phyloP scores from a whole-genome alignment of 495 filamentous ascomycete species.

The Gamarada debralockiae region DNA sequence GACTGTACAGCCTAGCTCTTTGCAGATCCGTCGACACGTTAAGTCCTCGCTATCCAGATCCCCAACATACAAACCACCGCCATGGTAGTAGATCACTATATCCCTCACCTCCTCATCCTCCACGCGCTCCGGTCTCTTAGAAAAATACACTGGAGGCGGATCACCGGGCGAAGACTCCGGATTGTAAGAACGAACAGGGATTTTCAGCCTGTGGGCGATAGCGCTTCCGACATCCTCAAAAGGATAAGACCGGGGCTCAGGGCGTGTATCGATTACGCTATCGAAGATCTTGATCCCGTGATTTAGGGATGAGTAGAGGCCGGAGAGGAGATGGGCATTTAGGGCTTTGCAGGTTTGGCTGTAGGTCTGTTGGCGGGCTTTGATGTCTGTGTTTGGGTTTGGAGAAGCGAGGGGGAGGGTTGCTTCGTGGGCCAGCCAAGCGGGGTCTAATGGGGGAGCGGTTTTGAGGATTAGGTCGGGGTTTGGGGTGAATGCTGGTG shows the following conservation, averaged over 20 bases:
- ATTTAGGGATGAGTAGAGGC: constrained; percentile 8
- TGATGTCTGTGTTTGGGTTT: not conserved
- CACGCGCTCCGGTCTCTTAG: not conserved
- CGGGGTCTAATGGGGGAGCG: constrained; percentile 12
- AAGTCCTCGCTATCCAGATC: constrained; percentile 31
- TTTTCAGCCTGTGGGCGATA: not conserved
- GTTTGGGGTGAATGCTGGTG: constrained; percentile 1
- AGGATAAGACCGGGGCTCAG: too few species aligned
- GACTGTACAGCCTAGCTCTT: constrained; percentile 14
- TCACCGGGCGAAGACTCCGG: not conserved
- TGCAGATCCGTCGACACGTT: constrained; percentile 27
- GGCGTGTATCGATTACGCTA: not conserved
- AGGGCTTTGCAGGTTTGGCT: constrained; percentile 14
- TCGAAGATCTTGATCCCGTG: constrained; percentile 6
- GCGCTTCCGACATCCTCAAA: not conserved
- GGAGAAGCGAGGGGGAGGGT: constrained; percentile 9
- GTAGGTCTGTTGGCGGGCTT: constrained; percentile 7
- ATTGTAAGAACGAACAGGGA: constrained; percentile 15
- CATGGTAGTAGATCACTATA: constrained; percentile 30
- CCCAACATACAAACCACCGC: constrained; percentile 29
- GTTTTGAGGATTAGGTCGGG: constrained; percentile 5
- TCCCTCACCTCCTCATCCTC: not conserved
- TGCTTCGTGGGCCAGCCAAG: constrained; percentile 19
- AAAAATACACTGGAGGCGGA: not conserved
- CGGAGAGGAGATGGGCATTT: constrained; percentile 13